Conservation (phyloP, 176 grass and related monocot species). For the Cymbopogon citratus region DNA sequence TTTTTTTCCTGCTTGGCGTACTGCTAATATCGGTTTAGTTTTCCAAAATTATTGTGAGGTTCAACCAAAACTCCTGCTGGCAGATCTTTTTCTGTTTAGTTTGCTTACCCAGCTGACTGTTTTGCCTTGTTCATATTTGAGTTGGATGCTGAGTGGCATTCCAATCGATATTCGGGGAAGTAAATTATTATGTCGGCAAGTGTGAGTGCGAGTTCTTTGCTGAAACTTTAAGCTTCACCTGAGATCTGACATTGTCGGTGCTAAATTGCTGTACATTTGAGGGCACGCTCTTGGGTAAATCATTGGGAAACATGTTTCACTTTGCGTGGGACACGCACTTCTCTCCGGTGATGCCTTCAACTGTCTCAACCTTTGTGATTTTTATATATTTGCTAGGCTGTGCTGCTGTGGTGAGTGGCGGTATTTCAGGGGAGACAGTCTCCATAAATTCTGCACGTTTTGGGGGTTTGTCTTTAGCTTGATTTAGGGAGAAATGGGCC, state of each 20-base stretch:
- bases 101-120: not conserved
- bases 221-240: conserved; percentile 18
- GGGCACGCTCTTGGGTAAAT: not conserved
- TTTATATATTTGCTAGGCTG: not conserved
- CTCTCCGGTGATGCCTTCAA: not conserved
- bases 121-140: not conserved
- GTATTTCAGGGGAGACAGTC: conserved; percentile 27
- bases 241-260: conserved; percentile 24
- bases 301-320: conserved; percentile 23
- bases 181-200: conserved; percentile 27
- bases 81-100: not conserved
- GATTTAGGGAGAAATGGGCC: not conserved
- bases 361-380: not conserved
- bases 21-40: not conserved
- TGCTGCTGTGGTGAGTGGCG: not conserved
- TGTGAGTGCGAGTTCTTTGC: conserved; percentile 24
- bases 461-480: conserved; percentile 2
- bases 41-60: not conserved
- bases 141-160: not conserved
- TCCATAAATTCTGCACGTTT: conserved; percentile 42
- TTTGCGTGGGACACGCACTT: conserved; percentile 8
- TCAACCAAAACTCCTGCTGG: not conserved
- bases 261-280: conserved; percentile 25
- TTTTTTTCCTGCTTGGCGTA: not conserved
- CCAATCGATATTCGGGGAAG: not conserved